Evolutionary conservation across 306 rosid genomes (phyloP), one percentile per base, ranked within the genome.

Genomic region (Gleditsia sinensis): DNA sequence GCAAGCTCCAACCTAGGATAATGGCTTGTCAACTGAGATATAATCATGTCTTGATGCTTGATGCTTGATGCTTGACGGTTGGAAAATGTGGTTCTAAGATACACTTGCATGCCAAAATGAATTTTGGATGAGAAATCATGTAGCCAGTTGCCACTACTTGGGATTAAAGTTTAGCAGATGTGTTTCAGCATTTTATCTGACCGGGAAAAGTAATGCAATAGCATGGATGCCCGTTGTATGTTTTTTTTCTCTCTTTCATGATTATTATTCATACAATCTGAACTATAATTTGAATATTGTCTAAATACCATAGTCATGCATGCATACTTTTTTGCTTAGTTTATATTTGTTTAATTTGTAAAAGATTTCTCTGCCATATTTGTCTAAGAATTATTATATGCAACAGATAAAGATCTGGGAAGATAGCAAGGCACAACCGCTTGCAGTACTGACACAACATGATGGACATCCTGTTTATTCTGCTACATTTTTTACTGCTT

Each of bases 351-450:
- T 66, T 61, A 13, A 28, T 51, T 40, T 73, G 75, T 57, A 23
- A 57, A 58, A 43, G 19, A 56, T 62, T 14, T 37, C 59, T 69
- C 36, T 24, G 19, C 51, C 53, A 14, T 72, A 30, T 42, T 32
- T 73, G 12, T 76, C 34, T 40, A 10, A 11, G 6, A 23, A 48
- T 78, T 49, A 59, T n/a, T 49, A 25, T 65, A 43, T 83, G 72
- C 49, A 65, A 69, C 91, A 94, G 98, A 83, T 91, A 77, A 94
- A 94, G 71, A 85, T 91, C 24, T 94, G 98, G 98, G 96, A 86
- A 71, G 98, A 91, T 78, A 88, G 92, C 74, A 94, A 86, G 84
- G 69, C 83, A 62, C 88, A 86, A 24, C 98, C 98, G n/a, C 97
- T 94, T 53, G 81, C 75, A 11, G 88, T 91, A 51, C 82, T 91